Evolutionary conservation across 2,329 filamentous ascomycete species (phyloP).

Genomic region (Laburnicola sp.): DNA sequence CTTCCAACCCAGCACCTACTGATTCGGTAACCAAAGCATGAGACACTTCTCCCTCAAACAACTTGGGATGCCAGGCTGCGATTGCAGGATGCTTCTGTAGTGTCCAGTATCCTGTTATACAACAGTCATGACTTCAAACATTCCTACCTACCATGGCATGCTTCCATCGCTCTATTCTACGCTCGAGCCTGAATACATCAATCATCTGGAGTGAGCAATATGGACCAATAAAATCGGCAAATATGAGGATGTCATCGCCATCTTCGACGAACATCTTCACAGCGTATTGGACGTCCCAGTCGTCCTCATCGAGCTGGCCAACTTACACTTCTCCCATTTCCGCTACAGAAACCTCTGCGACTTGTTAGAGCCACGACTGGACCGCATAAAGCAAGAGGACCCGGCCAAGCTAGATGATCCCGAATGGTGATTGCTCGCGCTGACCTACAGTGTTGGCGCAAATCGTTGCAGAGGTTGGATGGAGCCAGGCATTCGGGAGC

Average conservation of each 20-base stretch:
- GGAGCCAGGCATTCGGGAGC: neutral
- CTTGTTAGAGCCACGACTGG: neutral
- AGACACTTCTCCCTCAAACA: slow-evolving; percentile 1
- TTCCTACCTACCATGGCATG: neutral
- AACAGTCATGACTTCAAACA: neutral
- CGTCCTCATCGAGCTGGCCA: neutral
- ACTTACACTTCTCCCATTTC: neutral
- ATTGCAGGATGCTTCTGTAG: neutral
- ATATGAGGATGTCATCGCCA: neutral
- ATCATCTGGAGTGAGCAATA: neutral
- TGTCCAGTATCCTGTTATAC: too few species aligned
- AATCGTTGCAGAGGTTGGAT: slow-evolving; percentile 1
- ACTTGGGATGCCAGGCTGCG: neutral
- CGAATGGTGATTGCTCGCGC: neutral
- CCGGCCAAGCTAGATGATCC: neutral
- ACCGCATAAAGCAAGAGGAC: neutral
- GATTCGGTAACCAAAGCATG: slow-evolving; percentile 1
- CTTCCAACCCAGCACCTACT: neutral
- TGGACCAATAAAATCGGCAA: neutral
- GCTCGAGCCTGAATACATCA: neutral
- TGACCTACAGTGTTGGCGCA: neutral
- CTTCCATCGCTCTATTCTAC: neutral
- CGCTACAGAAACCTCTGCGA: neutral
- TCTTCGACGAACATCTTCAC: neutral
- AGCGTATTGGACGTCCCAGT: neutral